These are phyloP conservation scores for Globisporangium perplexum DNA, from an alignment of 352 stramenopile species.

Conservation along the genomic window DNA sequence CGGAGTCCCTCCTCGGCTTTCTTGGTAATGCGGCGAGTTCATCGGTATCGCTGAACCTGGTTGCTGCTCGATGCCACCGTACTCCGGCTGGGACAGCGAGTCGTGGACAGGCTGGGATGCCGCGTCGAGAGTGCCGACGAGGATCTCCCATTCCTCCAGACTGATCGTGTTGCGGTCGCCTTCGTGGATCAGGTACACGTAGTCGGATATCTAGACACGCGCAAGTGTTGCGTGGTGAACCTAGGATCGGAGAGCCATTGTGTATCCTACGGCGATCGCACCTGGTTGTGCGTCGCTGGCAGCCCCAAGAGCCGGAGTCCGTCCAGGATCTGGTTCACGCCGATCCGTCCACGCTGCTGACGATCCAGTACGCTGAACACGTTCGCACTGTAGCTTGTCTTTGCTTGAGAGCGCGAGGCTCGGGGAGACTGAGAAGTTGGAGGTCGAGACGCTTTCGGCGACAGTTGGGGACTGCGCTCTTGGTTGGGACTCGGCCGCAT, in stretches of 20 bases:
- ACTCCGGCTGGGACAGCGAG: neutral
- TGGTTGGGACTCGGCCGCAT: slow-evolving; percentile 10
- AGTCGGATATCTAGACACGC: slow-evolving; percentile 74
- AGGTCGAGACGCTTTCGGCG: slow-evolving; percentile 4
- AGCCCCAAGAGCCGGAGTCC: slow-evolving; percentile 44
- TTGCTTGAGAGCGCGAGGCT: slow-evolving; percentile 4
- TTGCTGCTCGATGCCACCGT: slow-evolving; percentile 12
- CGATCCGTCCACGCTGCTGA: slow-evolving; percentile 33
- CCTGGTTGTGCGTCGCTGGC: slow-evolving; percentile 63
- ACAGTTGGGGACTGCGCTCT: slow-evolving; percentile 8
- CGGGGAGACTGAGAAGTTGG: slow-evolving; percentile 18
- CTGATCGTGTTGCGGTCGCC: slow-evolving; percentile 42
- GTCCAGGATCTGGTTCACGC: slow-evolving; percentile 48
- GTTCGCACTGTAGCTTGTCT: slow-evolving; percentile 28
- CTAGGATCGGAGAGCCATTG: no score
- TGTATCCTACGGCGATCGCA: no score
- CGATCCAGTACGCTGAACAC: slow-evolving; percentile 58
- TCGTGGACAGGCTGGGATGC: slow-evolving; percentile 29
- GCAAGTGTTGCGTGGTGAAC: neutral
- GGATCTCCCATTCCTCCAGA: slow-evolving; percentile 58
- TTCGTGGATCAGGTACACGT: slow-evolving; percentile 73
- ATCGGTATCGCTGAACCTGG: slow-evolving; percentile 5
- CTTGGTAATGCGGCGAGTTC: neutral
- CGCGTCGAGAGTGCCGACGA: slow-evolving; percentile 59
- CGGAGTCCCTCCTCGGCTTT: neutral